Base-by-base conservation (phyloP, 2,329 filamentous ascomycete species). In the Colletotrichum ledebouriae region DNA sequence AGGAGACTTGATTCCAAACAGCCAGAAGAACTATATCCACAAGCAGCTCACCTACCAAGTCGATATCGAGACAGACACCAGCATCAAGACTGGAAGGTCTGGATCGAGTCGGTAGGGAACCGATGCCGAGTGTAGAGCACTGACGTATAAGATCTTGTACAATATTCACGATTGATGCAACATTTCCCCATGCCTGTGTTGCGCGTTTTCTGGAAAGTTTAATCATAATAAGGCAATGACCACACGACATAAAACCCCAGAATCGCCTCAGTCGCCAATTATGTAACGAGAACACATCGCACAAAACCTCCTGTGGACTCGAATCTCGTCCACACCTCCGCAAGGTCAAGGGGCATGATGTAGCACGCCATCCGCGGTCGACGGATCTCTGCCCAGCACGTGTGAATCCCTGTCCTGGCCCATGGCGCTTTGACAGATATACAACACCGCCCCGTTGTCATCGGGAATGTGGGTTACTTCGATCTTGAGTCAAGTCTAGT, bases 11-110 rank as follows among this genome's bases (percentile, higher is more conserved):
- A 17, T 69, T 15, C 55, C 66, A n/a, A 44, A 22, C 6, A 60
- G 55, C 20, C 53, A 34, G 1, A 69, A 60, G 47, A 50, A 55
- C 34, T 64, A 55, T 12, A 70, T 70, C 44, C 64, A 63, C 55
- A 66, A 66, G 25, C 59, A 70, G 49, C 69, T 68, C 59, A 68
- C 68, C 4, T 70, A 70, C 25, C 47, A 42, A 20, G 66, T 69
- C 25, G 61, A 69, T n/a, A 50, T 69, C n/a, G 66, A 69, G 25
- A 66, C 56, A 34, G 29, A 55, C 9, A 33, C 47, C 13, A 50
- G 25, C 53, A 15, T 13, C 10, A 59, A 50, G 41, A 47, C 33
- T 7, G 17, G 22, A 6, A 22, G 47, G 22, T 22, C 55, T 59
- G 62, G 66, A 42, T 12, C 55, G 33, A 42, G 15, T 9, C 46